Evolutionary conservation across 192 early-diverging fungal genomes (phyloP), one percentile per base, ranked within the genome.

Genomic region (Lobulomyces angularis): DNA sequence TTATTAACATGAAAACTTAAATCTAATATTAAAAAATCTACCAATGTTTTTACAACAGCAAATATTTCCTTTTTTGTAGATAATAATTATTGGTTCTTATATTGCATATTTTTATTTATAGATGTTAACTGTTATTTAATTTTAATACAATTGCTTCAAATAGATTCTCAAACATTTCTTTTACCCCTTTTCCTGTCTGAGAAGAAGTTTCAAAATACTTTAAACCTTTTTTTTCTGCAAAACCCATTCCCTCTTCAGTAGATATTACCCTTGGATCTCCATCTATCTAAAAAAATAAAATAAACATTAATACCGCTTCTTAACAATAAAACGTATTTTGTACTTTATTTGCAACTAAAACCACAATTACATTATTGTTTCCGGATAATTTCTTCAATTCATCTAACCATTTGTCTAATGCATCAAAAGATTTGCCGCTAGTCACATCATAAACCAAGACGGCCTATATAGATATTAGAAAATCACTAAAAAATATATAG

Each of bases 201-300:
- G 66, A 59, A 8, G 59, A 63, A 9, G 66, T 64, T 37, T 74
- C 70, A 53, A 57, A 74, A 41, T 64, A 71, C 27, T 65, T 30
- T 16, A 52, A 59, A 5, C 52, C 49, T 30, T 51, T 52, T 27
- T 43, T 51, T 1, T 53, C 45, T 1, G 61, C 61, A 19, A 53
- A 41, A 25, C 46, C 37, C 39, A 40, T 37, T 11, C 55, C 61
- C 59, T 68, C 62, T 23, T 51, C 41, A 12, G 46, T 62, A 7
- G 49, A 39, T 3, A 68, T 56, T n/a, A 44, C 45, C 25, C 66
- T 22, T 9, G 47, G 51, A 9, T 24, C 9, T 23, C 26, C 27
- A 27, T 62, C 61, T n/a, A 55, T 39, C 61, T 62, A 23, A 31
- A 3, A n/a, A 4, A 39, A 11, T 9, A 12, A 9, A 11, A 2